Base-by-base conservation (phyloP, 1,284 basidiomycete genomes). In the Peniophora sp. region DNA sequence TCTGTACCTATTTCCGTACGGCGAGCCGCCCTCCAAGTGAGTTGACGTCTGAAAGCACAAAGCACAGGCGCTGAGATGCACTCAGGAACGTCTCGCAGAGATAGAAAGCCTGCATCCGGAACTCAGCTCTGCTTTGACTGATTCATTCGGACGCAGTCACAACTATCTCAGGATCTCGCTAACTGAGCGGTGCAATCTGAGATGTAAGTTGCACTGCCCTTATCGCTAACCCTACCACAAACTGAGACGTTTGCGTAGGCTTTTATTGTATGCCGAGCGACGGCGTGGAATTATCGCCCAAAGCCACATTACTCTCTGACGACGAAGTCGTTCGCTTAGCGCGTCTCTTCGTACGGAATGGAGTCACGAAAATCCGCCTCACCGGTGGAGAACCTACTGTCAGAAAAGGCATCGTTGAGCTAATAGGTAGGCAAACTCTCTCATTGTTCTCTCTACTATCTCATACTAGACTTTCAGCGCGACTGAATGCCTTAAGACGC, bases 251-350 rank as follows among this genome's bases (percentile, higher is more conserved):
- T 53, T 50, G 10, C 46, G 37, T 56, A 90, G 88, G 88, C 60
- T 88, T 90, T 60, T 94, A 94, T 62, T 95, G 92, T 62, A 95
- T 94, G 92, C 92, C 91, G 1, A 80, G 75, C 51, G 83, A 89
- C 59, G 91, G 91, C 34, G 71, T 92, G 1, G 78, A 85, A 47
- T 73, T 94, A 18, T 86, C 88, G 9, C 90, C 89, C 2, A 70
- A 72, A 35, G 70, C 71, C 9, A 74, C 86, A 52, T 75, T 92
- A 52, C 74, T 94, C 34, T 82, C 86, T 1, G 81, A 92, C 53
- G 76, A 83, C 48, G 91, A 94, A 63, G 68, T 94, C 23, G 63
- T 89, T 41, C 81, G 85, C 49, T 72, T 94, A 1, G 87, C 90
- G 1, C 68, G 73, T 23, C 67, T 94, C 22, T 95, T 95, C 56